These are phyloP conservation scores for Cercophora scortea DNA, from an alignment of 495 filamentous ascomycete species.

Conservation along the genomic window DNA sequence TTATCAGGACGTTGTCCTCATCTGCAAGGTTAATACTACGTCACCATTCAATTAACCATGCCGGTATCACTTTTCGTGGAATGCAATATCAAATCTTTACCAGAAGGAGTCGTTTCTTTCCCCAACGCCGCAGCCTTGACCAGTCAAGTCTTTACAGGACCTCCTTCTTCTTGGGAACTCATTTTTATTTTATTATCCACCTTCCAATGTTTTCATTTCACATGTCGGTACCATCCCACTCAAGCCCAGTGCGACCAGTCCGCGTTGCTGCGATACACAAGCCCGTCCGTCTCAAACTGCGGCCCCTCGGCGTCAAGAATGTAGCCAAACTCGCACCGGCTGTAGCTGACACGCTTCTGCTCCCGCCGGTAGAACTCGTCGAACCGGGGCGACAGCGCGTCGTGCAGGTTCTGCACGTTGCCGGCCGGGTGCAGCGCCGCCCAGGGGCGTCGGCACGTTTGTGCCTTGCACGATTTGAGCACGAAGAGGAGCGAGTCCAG, in stretches of 20 bases:
- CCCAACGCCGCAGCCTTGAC: too few species aligned
- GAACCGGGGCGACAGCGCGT: constrained; percentile 41
- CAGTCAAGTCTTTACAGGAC: too few species aligned
- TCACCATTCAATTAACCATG: too few species aligned
- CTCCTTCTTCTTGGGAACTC: too few species aligned
- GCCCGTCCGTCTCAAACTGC: constrained; percentile 32
- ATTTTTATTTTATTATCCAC: too few species aligned
- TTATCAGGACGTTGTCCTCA: too few species aligned
- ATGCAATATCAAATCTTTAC: too few species aligned
- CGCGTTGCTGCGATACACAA: constrained; percentile 18
- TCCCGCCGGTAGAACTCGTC: constrained; percentile 48
- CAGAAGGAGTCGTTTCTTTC: too few species aligned
- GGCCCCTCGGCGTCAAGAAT: constrained; percentile 55
- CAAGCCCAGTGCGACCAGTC: constrained; percentile 26
- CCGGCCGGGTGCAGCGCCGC: constrained; percentile 46
- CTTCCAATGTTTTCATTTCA: too few species aligned
- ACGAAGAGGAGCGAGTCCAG: constrained; percentile 57
- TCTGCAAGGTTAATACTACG: too few species aligned
- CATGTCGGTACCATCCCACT: background rate
- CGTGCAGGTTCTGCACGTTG: constrained; percentile 29
- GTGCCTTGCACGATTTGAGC: constrained; percentile 54
- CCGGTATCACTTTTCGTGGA: too few species aligned
- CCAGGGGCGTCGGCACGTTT: constrained; percentile 53
- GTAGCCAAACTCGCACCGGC: constrained; percentile 53
- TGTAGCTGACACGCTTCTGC: constrained; percentile 43